phyloP scores from a whole-genome alignment of 2,329 filamentous ascomycete genomes.

The Aspergillus sp. region DNA sequence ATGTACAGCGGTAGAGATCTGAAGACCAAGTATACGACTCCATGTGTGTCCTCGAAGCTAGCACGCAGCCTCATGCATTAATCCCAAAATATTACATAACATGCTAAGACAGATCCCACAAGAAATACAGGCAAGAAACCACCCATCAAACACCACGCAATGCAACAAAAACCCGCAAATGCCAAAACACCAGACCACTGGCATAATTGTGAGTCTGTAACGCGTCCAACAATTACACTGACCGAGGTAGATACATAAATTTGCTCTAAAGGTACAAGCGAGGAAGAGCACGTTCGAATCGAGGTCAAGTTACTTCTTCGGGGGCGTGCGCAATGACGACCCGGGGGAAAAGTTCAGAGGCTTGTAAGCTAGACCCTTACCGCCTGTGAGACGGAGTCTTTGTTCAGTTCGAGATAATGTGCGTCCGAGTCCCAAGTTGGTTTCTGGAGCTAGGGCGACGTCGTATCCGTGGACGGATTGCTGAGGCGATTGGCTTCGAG shows the following conservation, averaged over 20 bases:
- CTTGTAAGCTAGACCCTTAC: conserved; percentile 48
- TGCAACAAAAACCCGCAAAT: conserved; percentile 17
- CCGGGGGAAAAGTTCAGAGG: conserved; percentile 38
- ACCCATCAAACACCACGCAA: conserved; percentile 17
- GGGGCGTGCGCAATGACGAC: conserved; percentile 22
- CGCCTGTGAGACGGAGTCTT: conserved; percentile 48
- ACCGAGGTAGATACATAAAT: not conserved
- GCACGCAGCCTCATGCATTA: conserved; percentile 14
- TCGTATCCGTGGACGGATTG: conserved; percentile 43
- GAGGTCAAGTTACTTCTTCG: conserved; percentile 14
- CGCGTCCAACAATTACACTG: not conserved
- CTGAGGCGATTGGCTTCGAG: conserved; percentile 37
- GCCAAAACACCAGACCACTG: conserved; percentile 12
- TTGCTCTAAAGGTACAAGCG: not conserved
- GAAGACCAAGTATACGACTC: no score
- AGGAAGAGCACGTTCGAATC: not conserved
- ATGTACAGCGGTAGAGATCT: no score
- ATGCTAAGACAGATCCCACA: conserved; percentile 4
- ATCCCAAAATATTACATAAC: conserved; percentile 12
- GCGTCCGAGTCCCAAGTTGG: conserved; percentile 42
- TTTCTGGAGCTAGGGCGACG: conserved; percentile 46
- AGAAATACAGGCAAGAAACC: not conserved
- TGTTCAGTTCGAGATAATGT: conserved; percentile 50
- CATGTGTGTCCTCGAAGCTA: no score
- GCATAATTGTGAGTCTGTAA: not conserved